phyloP scores from a whole-genome alignment of 1,284 basidiomycete species.

The Ustilago hordei region DNA sequence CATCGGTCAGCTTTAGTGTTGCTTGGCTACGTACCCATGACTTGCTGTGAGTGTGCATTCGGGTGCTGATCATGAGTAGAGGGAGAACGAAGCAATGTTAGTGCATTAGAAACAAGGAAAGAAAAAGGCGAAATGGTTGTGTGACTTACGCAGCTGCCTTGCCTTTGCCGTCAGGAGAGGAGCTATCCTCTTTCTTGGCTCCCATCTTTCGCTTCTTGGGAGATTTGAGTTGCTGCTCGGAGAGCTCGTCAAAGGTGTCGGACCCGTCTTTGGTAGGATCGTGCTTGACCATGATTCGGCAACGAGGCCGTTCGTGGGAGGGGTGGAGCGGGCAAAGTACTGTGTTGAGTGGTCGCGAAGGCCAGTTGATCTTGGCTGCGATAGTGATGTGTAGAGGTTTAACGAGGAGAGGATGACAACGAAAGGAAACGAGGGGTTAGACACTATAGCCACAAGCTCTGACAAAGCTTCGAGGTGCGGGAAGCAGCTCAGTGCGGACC shows the following conservation, averaged over 20 bases:
- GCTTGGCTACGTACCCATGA: background rate
- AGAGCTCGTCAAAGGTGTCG: background rate
- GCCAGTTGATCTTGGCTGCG: background rate
- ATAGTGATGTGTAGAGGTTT: background rate
- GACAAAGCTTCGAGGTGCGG: background rate
- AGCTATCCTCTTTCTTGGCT: background rate
- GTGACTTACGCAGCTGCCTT: background rate
- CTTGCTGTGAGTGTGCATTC: background rate
- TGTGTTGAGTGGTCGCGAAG: background rate
- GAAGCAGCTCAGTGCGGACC: background rate
- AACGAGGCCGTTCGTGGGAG: no score
- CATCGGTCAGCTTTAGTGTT: background rate
- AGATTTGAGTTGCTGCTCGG: background rate
- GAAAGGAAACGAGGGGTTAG: background rate
- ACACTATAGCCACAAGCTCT: background rate
- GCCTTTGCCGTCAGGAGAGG: background rate
- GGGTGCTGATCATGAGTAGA: no score
- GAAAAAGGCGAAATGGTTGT: background rate
- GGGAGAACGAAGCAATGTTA: no score
- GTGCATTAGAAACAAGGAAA: background rate
- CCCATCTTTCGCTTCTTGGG: conserved; percentile 1
- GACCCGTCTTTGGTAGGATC: background rate
- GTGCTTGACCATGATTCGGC: background rate
- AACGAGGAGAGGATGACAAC: background rate
- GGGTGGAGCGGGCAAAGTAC: background rate